Evolutionary conservation across 345 rosid species (phyloP), one percentile per base, ranked within the genome.

Genomic region (Xanthoceras sorbifolium): DNA sequence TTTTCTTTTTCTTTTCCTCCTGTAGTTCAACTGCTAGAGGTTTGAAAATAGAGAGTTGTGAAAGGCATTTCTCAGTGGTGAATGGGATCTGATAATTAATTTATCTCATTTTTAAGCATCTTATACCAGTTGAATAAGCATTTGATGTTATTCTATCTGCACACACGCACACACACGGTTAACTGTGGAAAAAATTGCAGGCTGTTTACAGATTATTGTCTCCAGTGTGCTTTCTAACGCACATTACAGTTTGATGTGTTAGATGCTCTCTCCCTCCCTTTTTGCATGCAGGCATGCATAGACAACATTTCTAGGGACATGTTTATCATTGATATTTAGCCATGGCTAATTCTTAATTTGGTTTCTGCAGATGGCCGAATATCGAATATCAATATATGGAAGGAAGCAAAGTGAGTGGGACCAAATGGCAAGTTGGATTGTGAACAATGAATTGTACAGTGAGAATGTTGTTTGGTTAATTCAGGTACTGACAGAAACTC

Each of bases 321-420:
- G 62, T 57, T n/a, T 22, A 57, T 57, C n/a, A 20, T 50, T 76
- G 32, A n/a, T 31, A 15, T 40, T 38, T 64, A 15, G 26, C 48
- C 10, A 22, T 26, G 50, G 20, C 71, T 69, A 60, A 85, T 80
- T 44, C 64, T 72, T 36, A 60, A 54, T 79, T 71, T 72, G 63
- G 61, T 80, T 52, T 62, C 63, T 78, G 75, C 94, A 97, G 99
- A 97, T 97, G 99, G 98, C 99, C 57, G 98, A 97, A 82, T 97
- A 97, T 80, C 87, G 99, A 84, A 82, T 97, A 86, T 97, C 99
- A 52, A 94, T 97, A 80, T 94, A 97, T 68, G 99, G 99, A 44
- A 85, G 99, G 86, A 97, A 97, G 87, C 94, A 92, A 90, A 94
- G 98, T 52, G 98, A 97, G 77, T 97, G 99, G 99, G 99, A 97